Evolutionary conservation across 1,139 yeast genomes (phyloP).

Genomic region (Hanseniaspora gamundiae): DNA sequence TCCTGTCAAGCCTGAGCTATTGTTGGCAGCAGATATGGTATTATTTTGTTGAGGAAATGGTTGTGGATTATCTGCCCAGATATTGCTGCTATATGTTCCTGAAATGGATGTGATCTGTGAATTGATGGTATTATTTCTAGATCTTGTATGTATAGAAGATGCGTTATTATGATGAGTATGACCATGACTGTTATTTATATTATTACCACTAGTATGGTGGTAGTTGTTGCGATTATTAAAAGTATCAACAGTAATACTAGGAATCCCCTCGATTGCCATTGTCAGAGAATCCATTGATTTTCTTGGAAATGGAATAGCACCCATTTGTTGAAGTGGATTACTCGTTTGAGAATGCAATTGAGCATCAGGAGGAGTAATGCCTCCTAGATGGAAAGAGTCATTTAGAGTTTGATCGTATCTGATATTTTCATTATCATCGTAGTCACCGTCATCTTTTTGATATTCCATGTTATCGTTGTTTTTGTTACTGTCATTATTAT

Average conservation of each 20-base stretch:
- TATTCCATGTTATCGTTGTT: background rate
- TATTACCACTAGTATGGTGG: background rate
- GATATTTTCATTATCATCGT: no score
- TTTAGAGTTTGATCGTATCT: no score
- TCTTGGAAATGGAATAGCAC: background rate
- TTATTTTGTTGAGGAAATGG: background rate
- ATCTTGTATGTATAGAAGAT: constrained; percentile 14
- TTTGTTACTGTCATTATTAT: background rate
- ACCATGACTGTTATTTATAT: background rate
- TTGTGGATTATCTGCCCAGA: constrained; percentile 14
- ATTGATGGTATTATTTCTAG: constrained; percentile 23
- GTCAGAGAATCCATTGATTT: background rate
- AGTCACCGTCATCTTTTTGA: no score
- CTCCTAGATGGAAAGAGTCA: background rate
- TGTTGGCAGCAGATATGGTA: background rate
- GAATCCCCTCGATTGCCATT: background rate
- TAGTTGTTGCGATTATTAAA: background rate
- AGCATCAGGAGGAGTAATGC: background rate
- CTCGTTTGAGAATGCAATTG: background rate
- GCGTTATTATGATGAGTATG: background rate
- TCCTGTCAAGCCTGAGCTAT: no score
- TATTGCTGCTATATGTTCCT: constrained; percentile 12
- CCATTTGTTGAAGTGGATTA: background rate
- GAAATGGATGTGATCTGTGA: constrained; percentile 25
- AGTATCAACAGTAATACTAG: background rate